A percentile compares a stretch with the other conserved stretches of the same genome.
phyloP scores from a whole-genome alignment of 352 stramenopile genomes.

The Thalassiosira pacifica region DNA sequence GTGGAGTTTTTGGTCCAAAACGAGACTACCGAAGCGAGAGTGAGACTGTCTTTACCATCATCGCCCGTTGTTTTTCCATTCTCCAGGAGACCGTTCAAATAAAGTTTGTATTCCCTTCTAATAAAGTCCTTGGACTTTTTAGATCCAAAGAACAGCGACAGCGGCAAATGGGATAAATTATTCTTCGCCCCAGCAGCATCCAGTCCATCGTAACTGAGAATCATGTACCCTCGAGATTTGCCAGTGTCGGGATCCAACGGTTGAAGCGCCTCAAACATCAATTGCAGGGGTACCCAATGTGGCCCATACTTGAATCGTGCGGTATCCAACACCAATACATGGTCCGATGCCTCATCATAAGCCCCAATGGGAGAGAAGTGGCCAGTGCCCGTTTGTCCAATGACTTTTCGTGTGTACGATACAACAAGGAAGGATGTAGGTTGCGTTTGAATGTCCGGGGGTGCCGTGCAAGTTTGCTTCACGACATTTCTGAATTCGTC shows the following conservation, averaged over 20 bases:
- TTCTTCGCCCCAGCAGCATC: background rate
- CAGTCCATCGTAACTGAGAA: slow-evolving; percentile 66
- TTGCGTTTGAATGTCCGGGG: background rate
- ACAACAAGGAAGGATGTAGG: slow-evolving; percentile 88
- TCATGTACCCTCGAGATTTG: slow-evolving; percentile 73
- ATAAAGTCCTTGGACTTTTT: slow-evolving; percentile 67
- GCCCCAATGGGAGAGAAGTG: slow-evolving; percentile 97
- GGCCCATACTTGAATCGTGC: slow-evolving; percentile 90
- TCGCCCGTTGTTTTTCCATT: too few species aligned
- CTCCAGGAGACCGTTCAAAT: slow-evolving; percentile 56
- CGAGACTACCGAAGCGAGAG: slow-evolving; percentile 53
- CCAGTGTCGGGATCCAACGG: slow-evolving; percentile 73
- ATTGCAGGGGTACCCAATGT: slow-evolving; percentile 76
- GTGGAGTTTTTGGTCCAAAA: slow-evolving; percentile 73
- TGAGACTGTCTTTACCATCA: slow-evolving; percentile 26
- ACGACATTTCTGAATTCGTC: slow-evolving; percentile 84
- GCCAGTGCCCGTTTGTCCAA: slow-evolving; percentile 94
- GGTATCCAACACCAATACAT: slow-evolving; percentile 95
- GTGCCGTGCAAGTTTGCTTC: slow-evolving; percentile 61
- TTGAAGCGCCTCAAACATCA: slow-evolving; percentile 79
- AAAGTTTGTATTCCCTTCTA: slow-evolving; percentile 69
- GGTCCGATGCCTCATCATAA: slow-evolving; percentile 91
- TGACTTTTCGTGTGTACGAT: slow-evolving; percentile 92
- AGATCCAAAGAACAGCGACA: slow-evolving; percentile 76
- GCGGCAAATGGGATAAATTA: slow-evolving; percentile 47